These are phyloP conservation scores for Cydonia oblonga DNA, from an alignment of 331 rosid genomes.

Conservation along the genomic window DNA sequence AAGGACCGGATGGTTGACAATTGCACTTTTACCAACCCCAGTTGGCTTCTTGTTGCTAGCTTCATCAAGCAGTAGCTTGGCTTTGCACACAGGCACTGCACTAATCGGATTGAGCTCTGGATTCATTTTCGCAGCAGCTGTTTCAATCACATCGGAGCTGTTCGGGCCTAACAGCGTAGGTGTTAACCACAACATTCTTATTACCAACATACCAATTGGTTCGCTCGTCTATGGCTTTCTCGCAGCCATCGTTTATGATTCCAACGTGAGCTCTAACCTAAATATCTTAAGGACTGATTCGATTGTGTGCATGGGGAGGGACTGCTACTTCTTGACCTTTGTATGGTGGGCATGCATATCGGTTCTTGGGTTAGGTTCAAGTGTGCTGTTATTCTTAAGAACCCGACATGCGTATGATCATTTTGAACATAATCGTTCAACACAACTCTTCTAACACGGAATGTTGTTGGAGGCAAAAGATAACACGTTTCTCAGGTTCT, in stretches of 20 bases:
- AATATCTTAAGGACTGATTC: conserved; percentile 17
- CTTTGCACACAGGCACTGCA: conserved; percentile 56
- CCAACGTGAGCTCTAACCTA: conserved; percentile 25
- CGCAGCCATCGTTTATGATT: conserved; percentile 77
- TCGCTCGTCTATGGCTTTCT: conserved; percentile 74
- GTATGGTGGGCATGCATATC: conserved; percentile 80
- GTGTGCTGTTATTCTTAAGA: conserved; percentile 63
- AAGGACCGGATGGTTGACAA: conserved; percentile 83
- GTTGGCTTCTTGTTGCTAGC: conserved; percentile 71
- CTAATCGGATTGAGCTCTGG: conserved; percentile 86
- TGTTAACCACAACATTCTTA: conserved; percentile 83
- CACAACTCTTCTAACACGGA: conserved; percentile 23
- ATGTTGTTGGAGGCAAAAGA: neutral
- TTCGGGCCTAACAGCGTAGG: conserved; percentile 79
- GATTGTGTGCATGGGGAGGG: conserved; percentile 76
- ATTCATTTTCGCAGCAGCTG: conserved; percentile 92
- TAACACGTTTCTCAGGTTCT: neutral
- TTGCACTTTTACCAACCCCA: conserved; percentile 86
- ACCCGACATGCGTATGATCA: conserved; percentile 68
- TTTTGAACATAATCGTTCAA: conserved; percentile 60
- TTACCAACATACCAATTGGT: conserved; percentile 88
- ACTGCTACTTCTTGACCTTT: conserved; percentile 70
- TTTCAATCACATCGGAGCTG: conserved; percentile 79
- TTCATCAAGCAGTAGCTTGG: conserved; percentile 27
- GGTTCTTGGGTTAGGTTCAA: conserved; percentile 52